A percentile compares a stretch with the other conserved stretches of the same genome.
Conservation (phyloP, 1,139 yeast species). For the Debaryomyces psychrophilus region DNA sequence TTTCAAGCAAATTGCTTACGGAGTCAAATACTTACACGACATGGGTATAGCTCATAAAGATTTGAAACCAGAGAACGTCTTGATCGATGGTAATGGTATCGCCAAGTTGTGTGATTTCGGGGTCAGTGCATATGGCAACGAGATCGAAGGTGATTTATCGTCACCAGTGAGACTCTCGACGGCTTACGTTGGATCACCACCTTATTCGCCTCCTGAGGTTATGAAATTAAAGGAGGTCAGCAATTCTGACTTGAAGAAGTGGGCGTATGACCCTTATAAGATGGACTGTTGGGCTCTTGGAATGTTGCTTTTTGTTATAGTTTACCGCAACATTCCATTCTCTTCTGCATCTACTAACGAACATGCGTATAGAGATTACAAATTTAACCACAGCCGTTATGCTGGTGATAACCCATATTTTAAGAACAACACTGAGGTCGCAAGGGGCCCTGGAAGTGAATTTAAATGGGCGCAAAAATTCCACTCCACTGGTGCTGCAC, state of each 20-base stretch:
- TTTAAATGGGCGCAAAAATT: constrained; percentile 66
- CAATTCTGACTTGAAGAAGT: constrained; percentile 37
- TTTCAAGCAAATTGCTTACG: constrained; percentile 61
- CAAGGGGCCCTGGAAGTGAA: constrained; percentile 68
- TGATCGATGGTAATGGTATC: constrained; percentile 58
- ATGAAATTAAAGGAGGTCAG: constrained; percentile 53
- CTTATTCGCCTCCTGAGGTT: constrained; percentile 80
- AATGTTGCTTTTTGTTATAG: constrained; percentile 60
- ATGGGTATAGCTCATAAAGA: constrained; percentile 65
- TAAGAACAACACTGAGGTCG: constrained; percentile 47
- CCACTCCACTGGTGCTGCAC: constrained; percentile 58
- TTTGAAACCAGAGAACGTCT: constrained; percentile 66
- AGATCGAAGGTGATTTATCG: constrained; percentile 53
- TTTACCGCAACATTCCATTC: constrained; percentile 66
- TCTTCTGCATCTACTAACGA: constrained; percentile 54
- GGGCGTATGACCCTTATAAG: constrained; percentile 64
- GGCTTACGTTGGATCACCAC: constrained; percentile 74
- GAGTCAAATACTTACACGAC: constrained; percentile 57
- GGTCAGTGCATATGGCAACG: constrained; percentile 66
- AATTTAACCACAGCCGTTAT: constrained; percentile 54
- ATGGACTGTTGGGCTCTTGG: constrained; percentile 81
- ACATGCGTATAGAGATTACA: constrained; percentile 59
- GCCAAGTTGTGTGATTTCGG: constrained; percentile 80
- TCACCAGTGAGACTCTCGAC: constrained; percentile 50
- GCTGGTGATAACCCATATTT: constrained; percentile 55